Evolutionary conservation across 2,329 filamentous ascomycete genomes (phyloP).

Genomic region (Thielaviopsis musarum): DNA sequence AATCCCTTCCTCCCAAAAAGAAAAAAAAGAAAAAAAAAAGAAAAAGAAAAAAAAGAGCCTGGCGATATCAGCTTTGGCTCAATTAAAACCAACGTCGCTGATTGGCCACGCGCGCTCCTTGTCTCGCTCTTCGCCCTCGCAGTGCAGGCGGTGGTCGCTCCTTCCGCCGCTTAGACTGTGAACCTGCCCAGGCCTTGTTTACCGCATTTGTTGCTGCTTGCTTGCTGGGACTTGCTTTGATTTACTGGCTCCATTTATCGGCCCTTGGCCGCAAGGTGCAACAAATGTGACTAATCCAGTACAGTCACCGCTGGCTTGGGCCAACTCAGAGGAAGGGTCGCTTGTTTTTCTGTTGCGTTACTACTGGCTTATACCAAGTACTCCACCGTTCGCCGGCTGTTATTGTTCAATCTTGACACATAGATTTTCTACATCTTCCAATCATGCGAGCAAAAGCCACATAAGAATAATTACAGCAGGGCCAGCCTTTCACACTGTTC

Average conservation of each 20-base stretch:
- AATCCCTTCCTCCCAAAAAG: too few species aligned
- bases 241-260: background rate
- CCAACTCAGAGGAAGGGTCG: too few species aligned
- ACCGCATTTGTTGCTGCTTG: background rate
- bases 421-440: background rate
- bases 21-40: too few species aligned
- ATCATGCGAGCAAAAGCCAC: background rate
- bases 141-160: background rate
- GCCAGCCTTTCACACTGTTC: too few species aligned
- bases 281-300: slow-evolving; percentile 5
- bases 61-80: background rate
- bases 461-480: too few species aligned
- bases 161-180: background rate
- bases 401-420: background rate
- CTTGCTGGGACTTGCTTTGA: background rate
- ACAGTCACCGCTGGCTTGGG: background rate
- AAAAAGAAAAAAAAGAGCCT: too few species aligned
- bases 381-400: background rate
- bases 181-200: background rate
- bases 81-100: background rate
- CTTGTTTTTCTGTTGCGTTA: too few species aligned
- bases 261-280: background rate
- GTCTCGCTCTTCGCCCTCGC: background rate
- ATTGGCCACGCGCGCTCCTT: background rate
- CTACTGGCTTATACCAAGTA: too few species aligned